Evolutionary conservation across 176 grass and related monocot genomes (phyloP), one percentile per base, ranked within the genome.

Genomic region (Musa troglodytarum): DNA sequence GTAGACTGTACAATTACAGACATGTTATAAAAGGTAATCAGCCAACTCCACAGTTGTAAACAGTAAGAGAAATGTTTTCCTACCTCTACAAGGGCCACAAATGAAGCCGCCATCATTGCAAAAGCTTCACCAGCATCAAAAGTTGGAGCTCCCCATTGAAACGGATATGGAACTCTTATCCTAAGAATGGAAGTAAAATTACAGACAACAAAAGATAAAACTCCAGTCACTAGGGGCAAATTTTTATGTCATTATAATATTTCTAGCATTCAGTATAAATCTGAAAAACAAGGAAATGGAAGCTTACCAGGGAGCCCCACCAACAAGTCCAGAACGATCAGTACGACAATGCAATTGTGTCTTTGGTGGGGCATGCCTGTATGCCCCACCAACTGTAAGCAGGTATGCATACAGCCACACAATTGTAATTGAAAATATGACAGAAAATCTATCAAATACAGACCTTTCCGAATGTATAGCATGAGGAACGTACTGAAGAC

Each of bases 81-180:
- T 70, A 94, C 95, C 90, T 99, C 95, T 49, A 99, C 88, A 79
- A 99, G 43, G 70, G 77, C 88, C 71, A 99, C 83, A 62, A 94
- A 94, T 63, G 95, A 92, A 68, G 88, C 84, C 76, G 86, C 83
- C 95, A 99, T 99, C 95, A 99, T 99, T 15, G 95, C 95, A 79
- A 99, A 99, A 81, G 84, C 85, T 82, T 99, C 95, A 21, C 95
- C 91, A 3, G 88, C 95, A 74, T 99, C 88, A 87, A 99, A 99
- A 78, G 88, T 88, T 9, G 95, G 95, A 69, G 86, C 82, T 62
- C 95, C 95, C 95, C 91, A 99, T 76, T 99, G 90, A 81, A 99
- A 99, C 52, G 95, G 95, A 70, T 99, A 99, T 0, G 95, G 95
- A 74, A 99, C 78, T 13, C 86, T 82, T 87, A 99, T 92, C 95